phyloP scores from a whole-genome alignment of 352 stramenopile genomes.

The Globisporangium polare region DNA sequence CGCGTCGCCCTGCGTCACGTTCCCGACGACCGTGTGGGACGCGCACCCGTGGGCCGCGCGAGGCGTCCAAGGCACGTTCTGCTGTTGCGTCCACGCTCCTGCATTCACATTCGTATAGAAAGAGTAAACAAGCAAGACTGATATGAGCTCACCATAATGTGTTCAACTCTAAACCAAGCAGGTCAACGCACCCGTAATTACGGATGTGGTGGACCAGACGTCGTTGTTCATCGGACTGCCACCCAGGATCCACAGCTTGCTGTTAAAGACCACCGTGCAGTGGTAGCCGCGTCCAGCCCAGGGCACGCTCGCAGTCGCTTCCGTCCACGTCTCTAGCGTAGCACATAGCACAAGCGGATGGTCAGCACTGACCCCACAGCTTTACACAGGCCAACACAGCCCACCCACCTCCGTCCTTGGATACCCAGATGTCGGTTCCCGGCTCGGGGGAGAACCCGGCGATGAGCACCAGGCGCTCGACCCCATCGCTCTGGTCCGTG shows the following conservation, averaged over 20 bases:
- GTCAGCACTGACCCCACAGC: too few relatives aligned
- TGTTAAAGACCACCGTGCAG: conserved; percentile 59
- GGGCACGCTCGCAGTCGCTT: conserved; percentile 26
- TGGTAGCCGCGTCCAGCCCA: conserved; percentile 72
- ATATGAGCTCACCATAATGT: too few relatives aligned
- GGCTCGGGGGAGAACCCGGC: conserved; percentile 74
- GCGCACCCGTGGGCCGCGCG: conserved; percentile 59
- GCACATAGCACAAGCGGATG: too few relatives aligned
- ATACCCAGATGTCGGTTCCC: conserved; percentile 72
- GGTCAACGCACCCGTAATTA: too few relatives aligned
- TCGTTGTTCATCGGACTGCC: conserved; percentile 79
- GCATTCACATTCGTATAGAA: neutral
- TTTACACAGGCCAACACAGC: too few relatives aligned
- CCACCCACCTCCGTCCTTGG: conserved; percentile 50
- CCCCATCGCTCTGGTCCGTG: conserved; percentile 36
- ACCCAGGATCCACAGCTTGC: conserved; percentile 63
- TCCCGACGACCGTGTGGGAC: conserved; percentile 44
- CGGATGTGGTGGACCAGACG: conserved; percentile 65
- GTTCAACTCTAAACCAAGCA: too few relatives aligned
- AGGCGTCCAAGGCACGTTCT: conserved; percentile 42
- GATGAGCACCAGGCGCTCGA: conserved; percentile 56
- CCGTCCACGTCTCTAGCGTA: conserved; percentile 37
- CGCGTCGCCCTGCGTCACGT: conserved; percentile 47
- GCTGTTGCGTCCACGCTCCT: conserved; percentile 39
- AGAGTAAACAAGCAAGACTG: too few relatives aligned